Percentiles rank a stretch among this genome's conserved stretches.
Conservation (phyloP, 2,329 filamentous ascomycete genomes). For the Aspergillus sp. region DNA sequence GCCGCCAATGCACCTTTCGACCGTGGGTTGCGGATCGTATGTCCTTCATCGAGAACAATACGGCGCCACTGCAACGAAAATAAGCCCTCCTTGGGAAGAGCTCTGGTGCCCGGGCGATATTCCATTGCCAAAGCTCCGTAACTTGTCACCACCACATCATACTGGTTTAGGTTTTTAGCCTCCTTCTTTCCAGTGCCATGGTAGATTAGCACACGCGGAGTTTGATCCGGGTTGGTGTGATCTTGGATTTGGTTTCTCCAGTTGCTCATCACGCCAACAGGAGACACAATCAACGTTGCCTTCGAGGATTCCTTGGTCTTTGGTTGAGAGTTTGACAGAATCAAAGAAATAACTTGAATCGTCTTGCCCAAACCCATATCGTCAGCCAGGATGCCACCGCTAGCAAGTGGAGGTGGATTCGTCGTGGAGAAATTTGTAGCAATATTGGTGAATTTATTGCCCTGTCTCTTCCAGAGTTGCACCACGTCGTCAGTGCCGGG, state of each 20-base stretch:
- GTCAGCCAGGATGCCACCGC: slow-evolving; percentile 82
- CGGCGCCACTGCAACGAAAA: slow-evolving; percentile 73
- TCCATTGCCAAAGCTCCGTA: slow-evolving; percentile 76
- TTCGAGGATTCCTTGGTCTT: slow-evolving; percentile 50
- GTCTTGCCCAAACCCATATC: slow-evolving; percentile 95
- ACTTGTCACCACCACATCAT: slow-evolving; percentile 79
- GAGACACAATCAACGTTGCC: slow-evolving; percentile 76
- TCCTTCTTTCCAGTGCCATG: slow-evolving; percentile 64
- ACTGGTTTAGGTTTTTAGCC: slow-evolving; percentile 60
- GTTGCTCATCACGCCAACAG: slow-evolving; percentile 85
- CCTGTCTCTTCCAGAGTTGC: slow-evolving; percentile 72
- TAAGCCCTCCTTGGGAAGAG: slow-evolving; percentile 50
- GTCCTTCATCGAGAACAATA: slow-evolving; percentile 79
- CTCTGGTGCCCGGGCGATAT: slow-evolving; percentile 51
- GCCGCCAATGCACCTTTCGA: slow-evolving; percentile 72
- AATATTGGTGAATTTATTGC: slow-evolving; percentile 61
- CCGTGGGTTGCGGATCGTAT: slow-evolving; percentile 74
- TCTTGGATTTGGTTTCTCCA: slow-evolving; percentile 77
- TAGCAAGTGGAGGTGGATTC: slow-evolving; percentile 63
- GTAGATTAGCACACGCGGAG: slow-evolving; percentile 69
- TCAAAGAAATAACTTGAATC: slow-evolving; percentile 77
- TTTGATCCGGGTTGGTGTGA: slow-evolving; percentile 65
- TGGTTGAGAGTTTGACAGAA: slow-evolving; percentile 57
- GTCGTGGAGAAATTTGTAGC: slow-evolving; percentile 68
- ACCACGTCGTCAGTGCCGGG: slow-evolving; percentile 61